These are phyloP conservation scores for Phytopythium oedochilum DNA, from an alignment of 352 stramenopile species.

Conservation along the genomic window DNA sequence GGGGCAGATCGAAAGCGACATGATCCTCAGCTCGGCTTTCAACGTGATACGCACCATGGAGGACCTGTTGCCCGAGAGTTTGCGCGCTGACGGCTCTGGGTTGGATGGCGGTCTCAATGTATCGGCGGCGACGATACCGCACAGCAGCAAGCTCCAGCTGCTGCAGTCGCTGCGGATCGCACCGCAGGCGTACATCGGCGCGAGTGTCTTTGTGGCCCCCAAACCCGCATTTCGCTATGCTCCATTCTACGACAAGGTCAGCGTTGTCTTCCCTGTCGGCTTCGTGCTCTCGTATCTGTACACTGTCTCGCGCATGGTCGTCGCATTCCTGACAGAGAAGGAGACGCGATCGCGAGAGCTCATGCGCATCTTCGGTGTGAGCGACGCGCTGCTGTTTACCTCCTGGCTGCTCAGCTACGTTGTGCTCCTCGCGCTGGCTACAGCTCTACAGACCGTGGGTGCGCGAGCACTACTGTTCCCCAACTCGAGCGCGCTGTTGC, in stretches of 20 bases:
- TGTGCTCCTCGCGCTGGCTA: constrained; percentile 37
- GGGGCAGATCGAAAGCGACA: constrained; percentile 38
- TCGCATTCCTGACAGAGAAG: constrained; percentile 91
- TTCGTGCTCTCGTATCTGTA: constrained; percentile 93
- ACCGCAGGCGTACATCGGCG: constrained; percentile 55
- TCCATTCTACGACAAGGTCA: constrained; percentile 78
- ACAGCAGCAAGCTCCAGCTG: constrained; percentile 25
- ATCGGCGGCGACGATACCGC: constrained; percentile 28
- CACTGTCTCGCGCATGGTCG: constrained; percentile 86
- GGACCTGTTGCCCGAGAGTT: not conserved
- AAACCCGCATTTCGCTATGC: constrained; percentile 49
- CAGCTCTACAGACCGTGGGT: constrained; percentile 40
- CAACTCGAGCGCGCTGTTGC: constrained; percentile 26
- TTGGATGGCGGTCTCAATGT: constrained; percentile 12
- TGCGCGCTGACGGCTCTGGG: constrained; percentile 5
- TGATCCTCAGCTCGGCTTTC: constrained; percentile 45
- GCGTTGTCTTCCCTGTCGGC: constrained; percentile 77
- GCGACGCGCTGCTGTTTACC: constrained; percentile 38
- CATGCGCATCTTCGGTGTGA: constrained; percentile 90
- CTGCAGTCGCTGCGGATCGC: constrained; percentile 48
- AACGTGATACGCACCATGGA: constrained; percentile 18
- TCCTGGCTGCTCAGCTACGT: constrained; percentile 83
- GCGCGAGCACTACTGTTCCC: constrained; percentile 35
- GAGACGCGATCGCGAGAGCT: constrained; percentile 88
- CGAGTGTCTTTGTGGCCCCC: constrained; percentile 38